Conservation (phyloP, 2,329 filamentous ascomycete species). For the Penicillium oxalicum region DNA sequence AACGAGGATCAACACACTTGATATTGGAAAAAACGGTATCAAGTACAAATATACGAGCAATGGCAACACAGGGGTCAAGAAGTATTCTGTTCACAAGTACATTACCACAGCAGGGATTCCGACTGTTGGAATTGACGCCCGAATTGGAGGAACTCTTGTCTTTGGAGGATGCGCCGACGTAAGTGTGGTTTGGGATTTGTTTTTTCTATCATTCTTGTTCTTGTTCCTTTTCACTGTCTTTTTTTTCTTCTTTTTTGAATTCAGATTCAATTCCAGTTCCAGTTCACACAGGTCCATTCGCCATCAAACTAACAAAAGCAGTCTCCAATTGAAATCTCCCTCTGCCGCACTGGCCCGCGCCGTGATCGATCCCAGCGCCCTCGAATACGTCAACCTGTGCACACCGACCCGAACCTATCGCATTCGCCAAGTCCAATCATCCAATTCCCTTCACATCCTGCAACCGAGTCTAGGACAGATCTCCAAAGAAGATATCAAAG, state of each 20-base stretch:
- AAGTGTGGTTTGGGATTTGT: neutral
- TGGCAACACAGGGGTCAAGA: conserved; percentile 36
- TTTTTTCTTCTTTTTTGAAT: no score
- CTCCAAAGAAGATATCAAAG: conserved; percentile 24
- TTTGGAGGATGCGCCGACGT: conserved; percentile 40
- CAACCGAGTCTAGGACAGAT: conserved; percentile 36
- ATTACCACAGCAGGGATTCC: conserved; percentile 48
- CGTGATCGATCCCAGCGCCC: conserved; percentile 19
- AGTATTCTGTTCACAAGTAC: conserved; percentile 39
- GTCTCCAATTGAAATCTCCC: conserved; percentile 42
- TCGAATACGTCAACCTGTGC: conserved; percentile 52
- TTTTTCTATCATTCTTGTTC: no score
- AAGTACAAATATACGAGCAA: conserved; percentile 7
- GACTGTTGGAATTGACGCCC: conserved; percentile 55
- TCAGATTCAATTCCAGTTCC: no score
- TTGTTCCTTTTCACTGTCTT: no score
- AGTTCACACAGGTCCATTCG: neutral
- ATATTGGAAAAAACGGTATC: no score
- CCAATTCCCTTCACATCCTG: conserved; percentile 56
- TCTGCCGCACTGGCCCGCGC: conserved; percentile 25
- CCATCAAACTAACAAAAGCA: conserved; percentile 9
- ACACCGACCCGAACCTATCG: conserved; percentile 53
- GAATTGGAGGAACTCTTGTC: conserved; percentile 51
- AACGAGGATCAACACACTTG: no score
- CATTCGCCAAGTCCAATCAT: conserved; percentile 60